These are phyloP conservation scores for Neoboletus magnificus DNA, from an alignment of 768 basidiomycete species.

Conservation along the genomic window DNA sequence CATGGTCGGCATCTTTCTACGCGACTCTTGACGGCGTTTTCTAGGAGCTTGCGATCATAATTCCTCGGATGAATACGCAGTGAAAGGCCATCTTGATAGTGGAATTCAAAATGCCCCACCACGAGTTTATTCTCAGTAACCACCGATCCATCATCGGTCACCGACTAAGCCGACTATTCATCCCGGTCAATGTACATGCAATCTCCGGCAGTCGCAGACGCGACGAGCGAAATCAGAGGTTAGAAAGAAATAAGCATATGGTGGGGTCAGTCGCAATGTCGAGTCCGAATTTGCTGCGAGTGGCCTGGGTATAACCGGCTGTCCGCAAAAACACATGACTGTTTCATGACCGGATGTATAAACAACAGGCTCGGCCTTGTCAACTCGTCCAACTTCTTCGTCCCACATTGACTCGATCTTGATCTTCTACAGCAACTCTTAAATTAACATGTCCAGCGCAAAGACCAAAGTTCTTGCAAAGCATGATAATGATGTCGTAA, in stretches of 20 bases:
- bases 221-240: background rate
- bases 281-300: background rate
- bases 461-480: constrained; percentile 66
- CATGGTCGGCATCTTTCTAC: background rate
- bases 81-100: background rate
- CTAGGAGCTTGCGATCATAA: background rate
- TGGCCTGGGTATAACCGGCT: background rate
- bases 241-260: background rate
- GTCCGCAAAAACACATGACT: constrained; percentile 24
- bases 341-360: constrained; percentile 16
- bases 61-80: background rate
- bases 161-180: background rate
- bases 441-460: constrained; percentile 29
- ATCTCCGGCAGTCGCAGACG: background rate
- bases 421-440: background rate
- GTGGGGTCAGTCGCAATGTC: background rate
- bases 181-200: background rate
- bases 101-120: background rate
- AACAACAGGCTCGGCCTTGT: constrained; percentile 1
- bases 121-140: background rate
- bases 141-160: too few species aligned
- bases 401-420: background rate
- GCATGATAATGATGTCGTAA: constrained; percentile 84
- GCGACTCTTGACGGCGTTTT: background rate
- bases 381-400: background rate